Conservation (phyloP, 495 filamentous ascomycete genomes). For the Annulohypoxylon nitens region DNA sequence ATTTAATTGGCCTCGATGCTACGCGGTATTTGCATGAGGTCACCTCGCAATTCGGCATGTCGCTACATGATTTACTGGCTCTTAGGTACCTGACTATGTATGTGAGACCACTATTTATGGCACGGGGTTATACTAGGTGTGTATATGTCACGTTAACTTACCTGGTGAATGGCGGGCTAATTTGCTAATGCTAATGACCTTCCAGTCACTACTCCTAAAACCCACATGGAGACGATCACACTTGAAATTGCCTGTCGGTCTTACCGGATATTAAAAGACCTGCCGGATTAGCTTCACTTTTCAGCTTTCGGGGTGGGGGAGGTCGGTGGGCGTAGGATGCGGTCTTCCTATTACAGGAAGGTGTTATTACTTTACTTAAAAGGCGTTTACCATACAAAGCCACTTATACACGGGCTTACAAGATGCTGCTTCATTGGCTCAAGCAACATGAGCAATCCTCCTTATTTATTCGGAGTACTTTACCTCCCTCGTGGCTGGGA, state of each 20-base stretch:
- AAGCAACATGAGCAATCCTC: background rate
- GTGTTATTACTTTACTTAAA: background rate
- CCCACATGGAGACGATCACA: conserved; percentile 5
- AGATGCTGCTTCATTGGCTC: conserved; percentile 6
- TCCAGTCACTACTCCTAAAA: conserved; percentile 1
- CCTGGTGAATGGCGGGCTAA: conserved; percentile 3
- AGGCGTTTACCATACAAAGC: background rate
- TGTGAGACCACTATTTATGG: background rate
- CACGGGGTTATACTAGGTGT: background rate
- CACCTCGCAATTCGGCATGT: background rate
- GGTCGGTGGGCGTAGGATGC: background rate
- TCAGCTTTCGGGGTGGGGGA: background rate
- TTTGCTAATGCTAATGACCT: background rate
- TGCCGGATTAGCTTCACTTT: conserved; percentile 8
- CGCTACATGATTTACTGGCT: too few species aligned
- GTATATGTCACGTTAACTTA: background rate
- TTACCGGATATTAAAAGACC: background rate
- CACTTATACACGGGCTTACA: conserved; percentile 3
- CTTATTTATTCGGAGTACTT: background rate
- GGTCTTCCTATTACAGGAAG: background rate
- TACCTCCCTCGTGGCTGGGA: background rate
- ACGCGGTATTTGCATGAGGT: background rate
- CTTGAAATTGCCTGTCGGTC: background rate
- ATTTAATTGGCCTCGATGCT: background rate
- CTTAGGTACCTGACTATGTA: background rate